phyloP scores from a whole-genome alignment of 805 yeast genomes.

The Metschnikowia borealis region DNA sequence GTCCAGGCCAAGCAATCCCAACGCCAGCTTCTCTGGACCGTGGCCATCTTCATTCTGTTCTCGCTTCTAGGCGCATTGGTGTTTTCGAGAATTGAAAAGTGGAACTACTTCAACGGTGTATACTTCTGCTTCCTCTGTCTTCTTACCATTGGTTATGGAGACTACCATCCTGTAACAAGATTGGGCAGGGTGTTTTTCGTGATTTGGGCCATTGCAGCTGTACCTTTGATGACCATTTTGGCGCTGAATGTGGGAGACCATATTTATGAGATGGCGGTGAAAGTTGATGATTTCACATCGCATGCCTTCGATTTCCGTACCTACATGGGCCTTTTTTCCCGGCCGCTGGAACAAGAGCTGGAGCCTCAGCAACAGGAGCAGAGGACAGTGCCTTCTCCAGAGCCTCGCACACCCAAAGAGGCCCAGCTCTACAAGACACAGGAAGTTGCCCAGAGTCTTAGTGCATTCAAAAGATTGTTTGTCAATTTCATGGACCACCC shows the following conservation, averaged over 20 bases:
- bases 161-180: slow-evolving; percentile 54
- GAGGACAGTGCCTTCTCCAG: not conserved
- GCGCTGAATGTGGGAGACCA: slow-evolving; percentile 71
- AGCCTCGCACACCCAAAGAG: not conserved
- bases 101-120: slow-evolving; percentile 69
- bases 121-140: slow-evolving; percentile 76
- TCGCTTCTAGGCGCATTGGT: slow-evolving; percentile 74
- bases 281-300: slow-evolving; percentile 8
- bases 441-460: not conserved
- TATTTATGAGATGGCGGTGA: slow-evolving; percentile 31
- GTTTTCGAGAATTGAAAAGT: slow-evolving; percentile 56
- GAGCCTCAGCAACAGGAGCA: not conserved
- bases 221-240: slow-evolving; percentile 82
- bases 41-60: slow-evolving; percentile 48
- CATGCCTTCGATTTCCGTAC: slow-evolving; percentile 8
- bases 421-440: not conserved
- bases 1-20: slow-evolving; percentile 39
- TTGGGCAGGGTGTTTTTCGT: slow-evolving; percentile 74
- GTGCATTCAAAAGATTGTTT: slow-evolving; percentile 1
- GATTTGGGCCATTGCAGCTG: slow-evolving; percentile 76
- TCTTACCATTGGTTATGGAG: slow-evolving; percentile 84
- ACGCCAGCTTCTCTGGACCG: slow-evolving; percentile 35
- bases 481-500: slow-evolving; percentile 36
- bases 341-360: not conserved
- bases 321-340: slow-evolving; percentile 3